These are phyloP conservation scores for Sorghum bicolor DNA, from an alignment of 176 grass and related monocot genomes.

Conservation along the genomic window Sorghum_bicolor_NCBIv3 NC_012875.2:60693501-60694000, in stretches of 20 bases:
- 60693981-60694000: constrained; percentile 63
- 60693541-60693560: not conserved
- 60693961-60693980: constrained; percentile 96
- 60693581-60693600: not conserved
- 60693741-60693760: constrained; percentile 2
- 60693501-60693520: not conserved
- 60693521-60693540: not conserved
- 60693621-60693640: not conserved
- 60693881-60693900: constrained; percentile 32
- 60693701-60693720: not conserved
- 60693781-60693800: constrained; percentile 84
- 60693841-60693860: constrained; percentile 78
- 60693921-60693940: constrained; percentile 23
- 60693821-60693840: constrained; percentile 77
- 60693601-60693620: not conserved
- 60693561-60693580: not conserved
- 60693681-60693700: not conserved
- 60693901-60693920: not conserved
- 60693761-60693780: constrained; percentile 3
- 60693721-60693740: not conserved
- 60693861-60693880: constrained; percentile 48
- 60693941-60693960: constrained; percentile 65
- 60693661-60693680: not conserved
- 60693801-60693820: constrained; percentile 66
- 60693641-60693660: not conserved